Percentiles rank a stretch among this genome's conserved stretches.
phyloP scores from a whole-genome alignment of 2,329 filamentous ascomycete genomes.

The Alternaria triticimaculans region DNA sequence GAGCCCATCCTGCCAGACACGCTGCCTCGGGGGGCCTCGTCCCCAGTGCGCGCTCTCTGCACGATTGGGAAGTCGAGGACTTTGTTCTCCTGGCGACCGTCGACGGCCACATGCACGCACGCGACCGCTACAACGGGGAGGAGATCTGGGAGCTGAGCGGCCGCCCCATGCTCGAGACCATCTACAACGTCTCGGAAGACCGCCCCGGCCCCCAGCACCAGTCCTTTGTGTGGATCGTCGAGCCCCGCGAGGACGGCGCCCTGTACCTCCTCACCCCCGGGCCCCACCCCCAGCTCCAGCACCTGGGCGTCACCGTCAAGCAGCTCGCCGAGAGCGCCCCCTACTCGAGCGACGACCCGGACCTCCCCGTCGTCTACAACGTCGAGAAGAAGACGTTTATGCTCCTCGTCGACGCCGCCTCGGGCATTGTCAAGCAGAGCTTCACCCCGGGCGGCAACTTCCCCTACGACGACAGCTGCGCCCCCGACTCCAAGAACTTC shows the following conservation, averaged over 20 bases:
- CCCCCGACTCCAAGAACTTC: constrained; percentile 62
- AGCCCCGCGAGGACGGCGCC: constrained; percentile 84
- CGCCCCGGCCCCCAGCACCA: constrained; percentile 63
- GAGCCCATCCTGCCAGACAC: constrained; percentile 81
- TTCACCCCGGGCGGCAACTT: constrained; percentile 78
- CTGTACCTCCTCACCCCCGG: constrained; percentile 86
- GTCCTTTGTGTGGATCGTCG: constrained; percentile 93
- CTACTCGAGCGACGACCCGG: constrained; percentile 72
- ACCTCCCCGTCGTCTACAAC: constrained; percentile 79
- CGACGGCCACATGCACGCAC: constrained; percentile 93
- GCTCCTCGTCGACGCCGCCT: constrained; percentile 86
- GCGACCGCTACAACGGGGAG: constrained; percentile 84
- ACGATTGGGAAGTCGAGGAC: constrained; percentile 99
- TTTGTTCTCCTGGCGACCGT: constrained; percentile 99
- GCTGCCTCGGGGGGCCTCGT: constrained; percentile 58
- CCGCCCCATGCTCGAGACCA: constrained; percentile 88
- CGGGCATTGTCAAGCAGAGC: constrained; percentile 80
- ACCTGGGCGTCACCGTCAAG: constrained; percentile 79
- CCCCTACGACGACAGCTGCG: constrained; percentile 77
- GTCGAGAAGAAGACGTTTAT: constrained; percentile 90
- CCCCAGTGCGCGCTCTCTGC: constrained; percentile 88
- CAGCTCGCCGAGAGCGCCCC: constrained; percentile 83
- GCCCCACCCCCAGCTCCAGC: constrained; percentile 65
- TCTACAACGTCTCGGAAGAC: constrained; percentile 66
- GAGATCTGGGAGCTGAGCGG: constrained; percentile 87